Percentiles rank a stretch among this genome's conserved stretches.
Evolutionary conservation across 2,329 filamentous ascomycete genomes (phyloP).

Genomic region (Helotiales sp.): DNA sequence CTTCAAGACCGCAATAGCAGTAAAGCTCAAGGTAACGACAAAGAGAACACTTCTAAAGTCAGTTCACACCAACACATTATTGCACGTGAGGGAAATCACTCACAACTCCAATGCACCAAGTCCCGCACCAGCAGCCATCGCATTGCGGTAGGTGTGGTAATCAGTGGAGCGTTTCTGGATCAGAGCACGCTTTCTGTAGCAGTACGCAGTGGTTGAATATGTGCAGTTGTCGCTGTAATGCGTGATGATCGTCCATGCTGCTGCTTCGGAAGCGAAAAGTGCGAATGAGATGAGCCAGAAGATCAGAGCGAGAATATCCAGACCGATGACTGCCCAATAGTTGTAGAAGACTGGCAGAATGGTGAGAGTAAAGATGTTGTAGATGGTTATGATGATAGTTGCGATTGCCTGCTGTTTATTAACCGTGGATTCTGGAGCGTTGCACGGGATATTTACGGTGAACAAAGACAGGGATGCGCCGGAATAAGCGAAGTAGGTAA

Average conservation of each 20-base stretch:
- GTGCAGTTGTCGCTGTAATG: constrained; percentile 15
- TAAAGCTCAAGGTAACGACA: constrained; percentile 24
- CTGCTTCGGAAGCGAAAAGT: constrained; percentile 27
- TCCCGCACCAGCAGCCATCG: constrained; percentile 29
- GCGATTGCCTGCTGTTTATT: constrained; percentile 41
- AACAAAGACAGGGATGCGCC: constrained; percentile 33
- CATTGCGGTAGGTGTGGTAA: constrained; percentile 26
- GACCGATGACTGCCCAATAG: constrained; percentile 56
- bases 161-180: constrained; percentile 17
- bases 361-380: constrained; percentile 48
- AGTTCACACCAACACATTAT: not conserved
- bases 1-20: constrained; percentile 21
- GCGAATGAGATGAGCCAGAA: constrained; percentile 53
- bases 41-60: constrained; percentile 28
- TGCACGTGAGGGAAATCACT: not conserved
- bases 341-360: constrained; percentile 50
- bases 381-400: constrained; percentile 53
- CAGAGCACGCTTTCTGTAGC: constrained; percentile 13
- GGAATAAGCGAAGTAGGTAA: constrained; percentile 44
- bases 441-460: constrained; percentile 47
- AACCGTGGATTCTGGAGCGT: not conserved
- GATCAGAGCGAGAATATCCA: constrained; percentile 57
- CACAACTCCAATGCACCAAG: constrained; percentile 34
- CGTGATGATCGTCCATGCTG: constrained; percentile 7
- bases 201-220: constrained; percentile 5